Evolutionary conservation across 345 rosid species (phyloP), one percentile per base, ranked within the genome.

Genomic region (Hibiscus mutabilis): DNA sequence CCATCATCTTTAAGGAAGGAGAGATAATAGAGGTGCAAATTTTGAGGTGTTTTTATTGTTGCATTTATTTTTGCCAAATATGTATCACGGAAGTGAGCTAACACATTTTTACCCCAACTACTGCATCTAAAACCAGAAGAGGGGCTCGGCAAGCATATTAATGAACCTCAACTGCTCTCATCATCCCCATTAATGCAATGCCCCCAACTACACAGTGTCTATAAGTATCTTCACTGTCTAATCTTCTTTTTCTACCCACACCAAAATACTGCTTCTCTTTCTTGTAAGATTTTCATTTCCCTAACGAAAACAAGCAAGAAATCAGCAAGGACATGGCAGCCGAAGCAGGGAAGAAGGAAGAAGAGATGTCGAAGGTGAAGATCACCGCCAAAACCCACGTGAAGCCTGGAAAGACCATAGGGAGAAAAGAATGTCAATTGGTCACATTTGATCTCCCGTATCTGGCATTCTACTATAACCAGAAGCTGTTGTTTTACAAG

Each of bases 381-480:
- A 35, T 84, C 58, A 71, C 74, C 0, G 69, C 67, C 59, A 90
- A 79, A 63, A 77, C 84, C 80, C 86, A 79, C 15, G 94, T 86
- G 68, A 90, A 87, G 76, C 98, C 99, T 9, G 60, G 52, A 66
- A 85, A 83, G 63, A 65, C 59, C 5, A 56, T 92, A 3, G 98
- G 98, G 49, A 86, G 81, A 75, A 85, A 72, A 59, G 92, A 92
- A 18, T 87, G 87, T 60, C 89, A 86, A 4, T 60, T 95, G 76
- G 83, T 89, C 60, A 95, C 98, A 0, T 95, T 92, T 71, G 99
- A 95, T 77, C 96, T 95, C 53, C 99, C 99, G 5, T 92, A 90
- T 79, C 69, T 95, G 10, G 92, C 85, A 9, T 87, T 92, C 71
- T 86, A 84, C 74, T 95, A 92, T 79, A 92, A 95, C 88, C 99